Evolutionary conservation across 768 basidiomycete genomes (phyloP), one percentile per base, ranked within the genome.

Genomic region (Tremella mesenterica): DNA sequence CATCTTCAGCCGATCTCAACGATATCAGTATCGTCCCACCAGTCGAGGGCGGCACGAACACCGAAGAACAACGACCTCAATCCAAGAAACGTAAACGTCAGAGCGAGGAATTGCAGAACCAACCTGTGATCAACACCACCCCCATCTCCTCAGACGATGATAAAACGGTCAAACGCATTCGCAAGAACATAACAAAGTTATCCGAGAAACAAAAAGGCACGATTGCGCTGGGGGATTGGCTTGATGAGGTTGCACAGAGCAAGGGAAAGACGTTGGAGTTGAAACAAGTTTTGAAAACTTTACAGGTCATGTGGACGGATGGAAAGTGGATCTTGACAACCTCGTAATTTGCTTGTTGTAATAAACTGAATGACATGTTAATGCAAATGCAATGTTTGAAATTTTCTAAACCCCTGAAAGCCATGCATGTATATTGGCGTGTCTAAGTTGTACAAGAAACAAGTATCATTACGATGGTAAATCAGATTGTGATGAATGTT

Each of bases 141-240:
- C 34, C 41, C 25, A 30, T 43, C 46, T 34, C 28, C 26, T 54
- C 53, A 30, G 53, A n/a, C 5, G 23, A 5, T 41, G 38, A 67
- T 31, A 59, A 67, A 50, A 51, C 54, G n/a, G 62, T 73, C n/a
- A 65, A 75, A 29, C 56, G 56, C 45, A 50, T 39, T 57, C 71
- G 52, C 44, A 72, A 67, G 29, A 79, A 81, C 30, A 76, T 81
- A 28, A 72, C 67, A 41, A 83, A 84, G 79, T 74, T 80, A 30
- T 36, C 44, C 36, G 38, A 36, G 6, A 34, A 8, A 6, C 13
- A 45, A 30, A 5, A 44, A 23, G 31, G 50, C 31, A 20, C 30
- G 46, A 44, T 59, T 38, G 20, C 55, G 5, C 48, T 60, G 6
- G 58, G 50, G 2, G 49, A 57, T 2, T 23, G 57, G 41, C 30